Conservation (phyloP, 345 rosid species). For the Anacardium occidentale region DNA sequence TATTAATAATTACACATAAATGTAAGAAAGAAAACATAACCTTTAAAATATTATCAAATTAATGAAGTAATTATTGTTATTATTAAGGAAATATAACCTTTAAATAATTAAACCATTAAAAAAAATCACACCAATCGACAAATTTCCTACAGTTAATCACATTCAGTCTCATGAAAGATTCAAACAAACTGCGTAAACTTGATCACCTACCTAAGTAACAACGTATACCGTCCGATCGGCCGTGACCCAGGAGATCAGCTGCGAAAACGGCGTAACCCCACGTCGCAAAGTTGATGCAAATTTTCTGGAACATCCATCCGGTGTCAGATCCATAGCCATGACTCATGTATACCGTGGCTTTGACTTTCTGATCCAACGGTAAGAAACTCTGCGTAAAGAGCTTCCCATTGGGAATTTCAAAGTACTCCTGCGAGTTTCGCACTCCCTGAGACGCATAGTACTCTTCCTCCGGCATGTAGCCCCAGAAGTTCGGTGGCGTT, state of each 20-base stretch:
- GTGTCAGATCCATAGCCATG: conserved; percentile 96
- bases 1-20: too few species aligned
- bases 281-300: conserved; percentile 61
- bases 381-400: conserved; percentile 80
- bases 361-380: conserved; percentile 68
- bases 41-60: too few species aligned
- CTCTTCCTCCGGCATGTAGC: conserved; percentile 81
- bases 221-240: conserved; percentile 88
- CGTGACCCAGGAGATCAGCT: conserved; percentile 95
- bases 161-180: too few species aligned
- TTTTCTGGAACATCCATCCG: conserved; percentile 91
- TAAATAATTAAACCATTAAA: too few species aligned
- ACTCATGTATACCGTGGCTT: conserved; percentile 75
- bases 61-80: not conserved
- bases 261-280: conserved; percentile 99
- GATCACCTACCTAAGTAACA: conserved; percentile 73
- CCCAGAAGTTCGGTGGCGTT: conserved; percentile 75
- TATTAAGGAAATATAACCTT: too few species aligned
- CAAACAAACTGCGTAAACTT: not conserved
- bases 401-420: conserved; percentile 82
- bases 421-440: conserved; percentile 64
- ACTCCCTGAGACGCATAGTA: conserved; percentile 87
- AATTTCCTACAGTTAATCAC: too few species aligned
- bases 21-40: too few species aligned
- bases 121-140: too few species aligned